Evolutionary conservation across 768 basidiomycete species (phyloP).

Genomic region (Coprinellus micaceus): DNA sequence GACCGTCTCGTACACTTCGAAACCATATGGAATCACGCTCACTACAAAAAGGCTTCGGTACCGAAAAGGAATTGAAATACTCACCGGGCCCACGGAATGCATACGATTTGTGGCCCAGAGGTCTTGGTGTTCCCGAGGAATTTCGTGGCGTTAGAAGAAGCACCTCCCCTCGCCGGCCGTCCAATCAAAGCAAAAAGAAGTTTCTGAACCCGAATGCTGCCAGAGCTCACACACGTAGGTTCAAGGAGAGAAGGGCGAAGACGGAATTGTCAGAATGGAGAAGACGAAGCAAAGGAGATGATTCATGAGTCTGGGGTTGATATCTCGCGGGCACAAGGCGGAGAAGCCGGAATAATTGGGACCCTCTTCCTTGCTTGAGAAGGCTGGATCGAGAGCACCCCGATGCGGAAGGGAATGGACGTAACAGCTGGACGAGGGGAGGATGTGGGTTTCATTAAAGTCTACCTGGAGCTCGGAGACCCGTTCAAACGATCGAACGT

Average conservation of each 20-base stretch:
- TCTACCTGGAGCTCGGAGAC: too few relatives aligned
- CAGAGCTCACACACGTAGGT: too few relatives aligned
- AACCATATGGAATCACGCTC: neutral
- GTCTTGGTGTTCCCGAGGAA: neutral
- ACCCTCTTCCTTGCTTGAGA: too few relatives aligned
- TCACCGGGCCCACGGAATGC: neutral
- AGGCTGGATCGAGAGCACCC: neutral
- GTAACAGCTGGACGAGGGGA: neutral
- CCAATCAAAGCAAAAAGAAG: too few relatives aligned
- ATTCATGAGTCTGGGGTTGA: too few relatives aligned
- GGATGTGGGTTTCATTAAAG: neutral
- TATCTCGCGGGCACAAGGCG: neutral
- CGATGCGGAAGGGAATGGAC: neutral
- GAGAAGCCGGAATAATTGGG: neutral
- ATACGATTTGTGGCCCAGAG: neutral
- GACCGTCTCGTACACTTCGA: neutral
- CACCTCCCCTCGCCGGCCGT: too few relatives aligned
- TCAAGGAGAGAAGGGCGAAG: too few relatives aligned
- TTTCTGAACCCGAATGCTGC: too few relatives aligned
- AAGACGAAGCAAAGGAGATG: too few relatives aligned
- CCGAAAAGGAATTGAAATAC: slow-evolving; percentile 3
- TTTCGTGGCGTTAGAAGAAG: neutral
- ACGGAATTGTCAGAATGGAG: too few relatives aligned
- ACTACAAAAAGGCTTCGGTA: neutral
- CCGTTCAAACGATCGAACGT: too few relatives aligned